Conservation (phyloP, 164 flowering plant species). For the Vitis cinerea region DNA sequence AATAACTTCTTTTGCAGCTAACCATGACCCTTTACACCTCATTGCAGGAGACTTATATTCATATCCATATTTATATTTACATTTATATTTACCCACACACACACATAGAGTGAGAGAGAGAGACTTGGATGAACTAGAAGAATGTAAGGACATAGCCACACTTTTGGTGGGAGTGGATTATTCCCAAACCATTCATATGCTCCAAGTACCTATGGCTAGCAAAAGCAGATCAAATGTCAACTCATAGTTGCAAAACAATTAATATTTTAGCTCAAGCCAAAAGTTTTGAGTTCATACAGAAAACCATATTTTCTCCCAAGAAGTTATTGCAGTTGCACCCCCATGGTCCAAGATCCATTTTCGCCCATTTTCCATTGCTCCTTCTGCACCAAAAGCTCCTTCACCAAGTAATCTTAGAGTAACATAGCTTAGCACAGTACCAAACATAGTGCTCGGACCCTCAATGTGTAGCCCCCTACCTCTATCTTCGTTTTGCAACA, state of each 20-base stretch:
- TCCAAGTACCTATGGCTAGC: constrained; percentile 6
- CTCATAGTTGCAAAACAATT: neutral
- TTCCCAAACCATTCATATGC: constrained; percentile 6
- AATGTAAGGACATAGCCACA: constrained; percentile 7
- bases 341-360: constrained; percentile 18
- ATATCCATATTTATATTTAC: no score
- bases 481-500: no score
- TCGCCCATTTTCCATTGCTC: constrained; percentile 6
- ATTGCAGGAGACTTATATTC: no score
- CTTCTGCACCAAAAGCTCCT: neutral
- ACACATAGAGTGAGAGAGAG: no score
- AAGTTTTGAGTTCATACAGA: constrained; percentile 4
- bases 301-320: constrained; percentile 14
- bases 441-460: no score
- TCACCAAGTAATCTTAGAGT: no score
- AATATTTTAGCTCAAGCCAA: neutral
- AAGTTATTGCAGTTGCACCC: constrained; percentile 14
- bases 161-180: constrained; percentile 9
- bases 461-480: no score
- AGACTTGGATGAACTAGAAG: constrained; percentile 8
- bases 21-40: no score
- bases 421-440: no score
- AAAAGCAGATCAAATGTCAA: neutral
- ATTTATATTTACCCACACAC: no score
- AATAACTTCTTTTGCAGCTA: no score